These are phyloP conservation scores for Fraxinus albicans DNA, from an alignment of 305 asterid species.

Conservation along the genomic window DNA sequence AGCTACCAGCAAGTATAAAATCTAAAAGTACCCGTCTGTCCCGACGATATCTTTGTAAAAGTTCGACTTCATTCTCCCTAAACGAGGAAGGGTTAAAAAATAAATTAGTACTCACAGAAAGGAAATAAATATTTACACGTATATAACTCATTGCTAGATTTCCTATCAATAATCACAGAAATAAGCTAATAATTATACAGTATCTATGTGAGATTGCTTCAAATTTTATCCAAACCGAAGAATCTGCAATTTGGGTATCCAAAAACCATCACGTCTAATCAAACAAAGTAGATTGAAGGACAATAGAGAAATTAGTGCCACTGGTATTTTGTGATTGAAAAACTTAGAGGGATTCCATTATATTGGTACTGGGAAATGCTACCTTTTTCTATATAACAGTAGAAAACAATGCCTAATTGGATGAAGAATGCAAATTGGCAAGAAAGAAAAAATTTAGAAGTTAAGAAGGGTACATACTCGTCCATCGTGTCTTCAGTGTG, in stretches of 20 bases:
- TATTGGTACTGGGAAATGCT: neutral
- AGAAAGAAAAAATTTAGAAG: constrained; percentile 15
- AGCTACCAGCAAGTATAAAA: constrained; percentile 82
- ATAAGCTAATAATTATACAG: constrained; percentile 1
- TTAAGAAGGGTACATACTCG: constrained; percentile 36
- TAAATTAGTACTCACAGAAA: constrained; percentile 17
- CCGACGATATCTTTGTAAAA: constrained; percentile 83
- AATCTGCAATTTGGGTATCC: constrained; percentile 18
- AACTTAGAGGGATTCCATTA: neutral
- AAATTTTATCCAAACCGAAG: neutral
- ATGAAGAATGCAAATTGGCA: constrained; percentile 2
- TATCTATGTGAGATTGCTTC: neutral
- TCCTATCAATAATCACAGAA: constrained; percentile 21
- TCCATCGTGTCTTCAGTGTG: constrained; percentile 37
- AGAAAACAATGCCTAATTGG: constrained; percentile 12
- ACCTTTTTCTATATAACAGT: neutral
- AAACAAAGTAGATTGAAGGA: neutral
- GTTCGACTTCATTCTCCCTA: constrained; percentile 77
- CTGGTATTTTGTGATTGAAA: neutral
- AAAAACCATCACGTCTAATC: neutral
- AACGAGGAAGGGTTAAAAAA: constrained; percentile 19
- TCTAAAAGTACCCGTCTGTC: constrained; percentile 80
- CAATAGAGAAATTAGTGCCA: neutral
- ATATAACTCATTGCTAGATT: constrained; percentile 10
- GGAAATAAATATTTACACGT: neutral